A percentile compares a stretch with the other conserved stretches of the same genome.
These are phyloP conservation scores for Pholiota molesta DNA, from an alignment of 768 basidiomycete species.

Conservation along the genomic window DNA sequence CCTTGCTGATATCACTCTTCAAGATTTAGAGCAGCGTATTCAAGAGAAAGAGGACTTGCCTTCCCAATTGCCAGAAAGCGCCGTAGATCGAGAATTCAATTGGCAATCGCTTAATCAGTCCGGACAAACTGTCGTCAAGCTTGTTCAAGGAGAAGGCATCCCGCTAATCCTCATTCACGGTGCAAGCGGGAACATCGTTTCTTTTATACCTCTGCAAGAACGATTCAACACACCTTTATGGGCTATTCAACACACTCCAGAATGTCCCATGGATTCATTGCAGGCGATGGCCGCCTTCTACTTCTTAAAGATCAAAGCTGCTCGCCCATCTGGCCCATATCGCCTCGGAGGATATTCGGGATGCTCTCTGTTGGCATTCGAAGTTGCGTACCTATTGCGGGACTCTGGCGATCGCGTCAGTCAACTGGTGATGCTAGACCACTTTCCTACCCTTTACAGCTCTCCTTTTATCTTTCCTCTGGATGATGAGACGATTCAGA, in stretches of 20 bases:
- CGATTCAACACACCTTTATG: not conserved
- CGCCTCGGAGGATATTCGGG: not conserved
- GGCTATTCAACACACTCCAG: not conserved
- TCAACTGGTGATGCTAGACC: not conserved
- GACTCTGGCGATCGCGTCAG: not conserved
- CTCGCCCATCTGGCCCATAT: not conserved
- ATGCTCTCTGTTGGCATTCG: not conserved
- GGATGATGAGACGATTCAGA: not conserved
- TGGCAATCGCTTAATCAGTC: not conserved
- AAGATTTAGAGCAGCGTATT: not conserved
- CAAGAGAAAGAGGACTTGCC: not conserved
- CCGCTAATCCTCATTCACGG: constrained; percentile 3
- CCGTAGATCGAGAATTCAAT: not conserved
- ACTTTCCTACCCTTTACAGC: not conserved
- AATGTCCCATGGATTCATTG: not conserved
- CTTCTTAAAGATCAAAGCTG: not conserved
- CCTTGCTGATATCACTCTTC: constrained; percentile 1
- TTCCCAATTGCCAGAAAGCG: not conserved
- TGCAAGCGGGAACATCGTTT: constrained; percentile 2
- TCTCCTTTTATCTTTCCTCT: not conserved
- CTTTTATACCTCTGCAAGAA: not conserved
- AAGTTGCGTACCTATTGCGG: not conserved
- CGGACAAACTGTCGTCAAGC: constrained; percentile 1
- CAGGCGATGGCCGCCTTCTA: not conserved
- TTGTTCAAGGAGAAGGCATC: not conserved